These are phyloP conservation scores for Teratosphaeria zuluensis DNA, from an alignment of 2,329 filamentous ascomycete species.

Conservation along the genomic window DNA sequence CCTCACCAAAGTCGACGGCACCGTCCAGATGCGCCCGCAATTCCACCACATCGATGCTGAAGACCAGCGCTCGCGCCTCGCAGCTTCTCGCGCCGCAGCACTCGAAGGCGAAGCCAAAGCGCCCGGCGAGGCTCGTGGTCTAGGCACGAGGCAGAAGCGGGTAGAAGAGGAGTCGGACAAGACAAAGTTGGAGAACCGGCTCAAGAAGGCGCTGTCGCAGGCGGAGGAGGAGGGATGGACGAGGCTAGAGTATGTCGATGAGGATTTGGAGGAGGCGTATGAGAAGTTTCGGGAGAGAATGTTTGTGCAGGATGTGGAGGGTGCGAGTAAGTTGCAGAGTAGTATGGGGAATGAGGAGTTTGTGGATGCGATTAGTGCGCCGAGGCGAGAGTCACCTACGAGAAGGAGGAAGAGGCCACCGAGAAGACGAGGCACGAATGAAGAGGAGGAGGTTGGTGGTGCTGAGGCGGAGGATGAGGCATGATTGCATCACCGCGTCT, in stretches of 20 bases:
- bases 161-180: slow-evolving; percentile 46
- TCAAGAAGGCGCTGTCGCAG: slow-evolving; percentile 54
- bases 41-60: slow-evolving; percentile 86
- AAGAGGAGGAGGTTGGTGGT: neutral
- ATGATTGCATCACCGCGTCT: neutral
- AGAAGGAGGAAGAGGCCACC: slow-evolving; percentile 29
- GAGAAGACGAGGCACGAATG: slow-evolving; percentile 2
- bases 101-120: slow-evolving; percentile 27
- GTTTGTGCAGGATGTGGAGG: slow-evolving; percentile 43
- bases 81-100: slow-evolving; percentile 32
- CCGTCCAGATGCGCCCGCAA: slow-evolving; percentile 83
- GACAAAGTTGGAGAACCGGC: slow-evolving; percentile 59
- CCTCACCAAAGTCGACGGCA: slow-evolving; percentile 70
- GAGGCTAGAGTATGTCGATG: slow-evolving; percentile 68
- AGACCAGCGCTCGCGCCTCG: slow-evolving; percentile 56
- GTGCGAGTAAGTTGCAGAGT: slow-evolving; percentile 42
- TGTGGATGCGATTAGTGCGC: slow-evolving; percentile 54
- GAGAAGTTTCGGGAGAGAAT: slow-evolving; percentile 65
- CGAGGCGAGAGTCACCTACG: slow-evolving; percentile 29
- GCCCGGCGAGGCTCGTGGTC: slow-evolving; percentile 28
- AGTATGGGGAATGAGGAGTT: slow-evolving; percentile 50
- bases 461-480: neutral
- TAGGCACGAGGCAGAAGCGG: slow-evolving; percentile 14
- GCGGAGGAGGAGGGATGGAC: slow-evolving; percentile 81
- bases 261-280: slow-evolving; percentile 68